Evolutionary conservation across 2,329 filamentous ascomycete species (phyloP).

Genomic region (Nemania sp.): DNA sequence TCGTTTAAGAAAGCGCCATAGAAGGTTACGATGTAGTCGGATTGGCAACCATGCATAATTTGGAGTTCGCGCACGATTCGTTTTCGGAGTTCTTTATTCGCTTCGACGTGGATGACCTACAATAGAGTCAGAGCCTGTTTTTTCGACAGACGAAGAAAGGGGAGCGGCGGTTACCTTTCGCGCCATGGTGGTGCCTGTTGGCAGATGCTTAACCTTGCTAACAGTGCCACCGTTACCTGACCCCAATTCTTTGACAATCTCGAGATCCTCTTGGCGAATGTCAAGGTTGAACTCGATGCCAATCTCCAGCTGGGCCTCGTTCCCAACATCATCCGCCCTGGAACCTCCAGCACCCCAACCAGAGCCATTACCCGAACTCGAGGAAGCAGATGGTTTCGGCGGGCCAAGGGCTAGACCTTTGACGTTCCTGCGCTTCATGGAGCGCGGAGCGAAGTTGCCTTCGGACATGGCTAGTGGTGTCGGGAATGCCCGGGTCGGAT

Average conservation of each 20-base stretch:
- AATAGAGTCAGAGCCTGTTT: slow-evolving; percentile 18
- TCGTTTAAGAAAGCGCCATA: slow-evolving; percentile 98
- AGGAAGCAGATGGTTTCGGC: slow-evolving; percentile 77
- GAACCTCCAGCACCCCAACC: slow-evolving; percentile 56
- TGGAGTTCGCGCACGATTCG: slow-evolving; percentile 96
- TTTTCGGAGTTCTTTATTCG: slow-evolving; percentile 96
- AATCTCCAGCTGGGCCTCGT: slow-evolving; percentile 82
- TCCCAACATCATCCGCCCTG: slow-evolving; percentile 64
- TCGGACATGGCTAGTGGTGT: slow-evolving; percentile 66
- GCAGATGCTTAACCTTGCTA: slow-evolving; percentile 95
- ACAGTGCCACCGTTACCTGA: slow-evolving; percentile 97
- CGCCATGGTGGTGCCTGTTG: slow-evolving; percentile 96
- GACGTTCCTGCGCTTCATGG: slow-evolving; percentile 99
- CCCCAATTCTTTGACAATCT: slow-evolving; percentile 93
- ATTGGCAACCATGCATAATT: slow-evolving; percentile 98
- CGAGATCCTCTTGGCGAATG: slow-evolving; percentile 88
- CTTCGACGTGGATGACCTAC: slow-evolving; percentile 97
- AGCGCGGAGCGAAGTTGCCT: slow-evolving; percentile 71
- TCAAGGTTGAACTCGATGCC: slow-evolving; percentile 97
- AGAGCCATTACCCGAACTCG: slow-evolving; percentile 72
- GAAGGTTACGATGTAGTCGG: slow-evolving; percentile 95
- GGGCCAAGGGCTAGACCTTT: slow-evolving; percentile 91
- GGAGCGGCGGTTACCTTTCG: slow-evolving; percentile 78
- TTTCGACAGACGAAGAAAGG: neutral
- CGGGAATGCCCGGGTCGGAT: slow-evolving; percentile 20